Percentiles rank a stretch among this genome's conserved stretches.
These are phyloP conservation scores for Emericellopsis atlantica DNA, from an alignment of 2,329 filamentous ascomycete species.

Conservation along the genomic window DNA sequence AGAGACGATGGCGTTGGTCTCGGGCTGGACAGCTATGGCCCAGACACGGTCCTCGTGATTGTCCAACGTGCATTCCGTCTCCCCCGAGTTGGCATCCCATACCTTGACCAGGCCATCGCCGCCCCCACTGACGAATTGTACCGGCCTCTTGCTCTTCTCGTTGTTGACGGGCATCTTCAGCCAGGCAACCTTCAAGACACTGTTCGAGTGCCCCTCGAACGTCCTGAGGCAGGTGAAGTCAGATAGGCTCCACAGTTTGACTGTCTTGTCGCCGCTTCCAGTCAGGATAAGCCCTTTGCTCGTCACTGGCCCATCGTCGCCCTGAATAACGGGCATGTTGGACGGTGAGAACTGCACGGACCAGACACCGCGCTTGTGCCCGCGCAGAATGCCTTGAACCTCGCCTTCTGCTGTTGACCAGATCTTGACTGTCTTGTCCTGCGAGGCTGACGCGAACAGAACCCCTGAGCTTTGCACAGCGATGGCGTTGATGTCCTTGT, in stretches of 20 bases:
- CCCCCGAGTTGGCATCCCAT: slow-evolving; percentile 80
- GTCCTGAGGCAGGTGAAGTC: slow-evolving; percentile 90
- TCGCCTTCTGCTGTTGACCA: slow-evolving; percentile 88
- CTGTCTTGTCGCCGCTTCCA: slow-evolving; percentile 88
- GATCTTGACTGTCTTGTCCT: slow-evolving; percentile 94
- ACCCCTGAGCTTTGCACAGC: slow-evolving; percentile 62
- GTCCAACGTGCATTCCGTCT: slow-evolving; percentile 80
- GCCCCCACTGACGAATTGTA: slow-evolving; percentile 74
- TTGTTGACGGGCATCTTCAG: slow-evolving; percentile 42
- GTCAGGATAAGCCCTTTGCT: slow-evolving; percentile 77
- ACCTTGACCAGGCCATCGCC: slow-evolving; percentile 94
- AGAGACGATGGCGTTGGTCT: slow-evolving; percentile 66
- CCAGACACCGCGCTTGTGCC: slow-evolving; percentile 93
- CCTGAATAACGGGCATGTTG: slow-evolving; percentile 60
- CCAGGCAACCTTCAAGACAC: slow-evolving; percentile 88
- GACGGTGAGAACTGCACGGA: slow-evolving; percentile 80
- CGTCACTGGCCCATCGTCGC: slow-evolving; percentile 58
- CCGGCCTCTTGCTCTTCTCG: slow-evolving; percentile 42
- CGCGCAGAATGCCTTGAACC: slow-evolving; percentile 78
- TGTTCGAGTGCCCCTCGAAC: slow-evolving; percentile 94
- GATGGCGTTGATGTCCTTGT: slow-evolving; percentile 97
- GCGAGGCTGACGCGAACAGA: slow-evolving; percentile 91
- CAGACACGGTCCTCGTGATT: slow-evolving; percentile 96
- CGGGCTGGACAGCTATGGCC: slow-evolving; percentile 66
- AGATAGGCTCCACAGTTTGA: slow-evolving; percentile 86